Evolutionary conservation across 352 stramenopile species (phyloP).

Genomic region (Pythium grandisporangium): DNA sequence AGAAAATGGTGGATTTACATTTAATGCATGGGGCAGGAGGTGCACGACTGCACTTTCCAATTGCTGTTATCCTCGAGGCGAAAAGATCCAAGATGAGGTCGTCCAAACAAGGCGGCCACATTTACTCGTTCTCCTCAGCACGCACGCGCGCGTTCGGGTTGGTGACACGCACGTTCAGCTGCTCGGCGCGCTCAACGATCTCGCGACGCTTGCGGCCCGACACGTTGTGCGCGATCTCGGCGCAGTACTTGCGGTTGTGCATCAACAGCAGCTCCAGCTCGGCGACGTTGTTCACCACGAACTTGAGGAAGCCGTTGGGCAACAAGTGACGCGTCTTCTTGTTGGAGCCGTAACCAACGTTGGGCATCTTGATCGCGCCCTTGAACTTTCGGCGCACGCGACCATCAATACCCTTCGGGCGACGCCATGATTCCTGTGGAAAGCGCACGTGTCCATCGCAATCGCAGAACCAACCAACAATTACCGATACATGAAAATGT

Average conservation of each 20-base stretch:
- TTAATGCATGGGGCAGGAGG: constrained; percentile 12
- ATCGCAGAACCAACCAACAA: not conserved
- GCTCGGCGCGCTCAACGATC: constrained; percentile 97
- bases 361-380: constrained; percentile 96
- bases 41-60: constrained; percentile 15
- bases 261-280: constrained; percentile 96
- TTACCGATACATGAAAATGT: no score
- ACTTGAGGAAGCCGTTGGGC: constrained; percentile 99
- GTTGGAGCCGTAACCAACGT: constrained; percentile 99
- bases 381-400: constrained; percentile 99
- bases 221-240: constrained; percentile 98
- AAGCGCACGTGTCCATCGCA: constrained; percentile 1
- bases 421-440: constrained; percentile 92
- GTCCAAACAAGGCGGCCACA: constrained; percentile 8
- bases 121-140: constrained; percentile 94
- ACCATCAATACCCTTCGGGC: constrained; percentile 99
- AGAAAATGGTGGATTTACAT: constrained; percentile 25
- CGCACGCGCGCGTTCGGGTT: constrained; percentile 97
- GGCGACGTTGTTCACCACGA: constrained; percentile 97
- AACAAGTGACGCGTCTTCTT: constrained; percentile 98
- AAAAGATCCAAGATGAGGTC: constrained; percentile 16
- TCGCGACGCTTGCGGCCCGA: constrained; percentile 93
- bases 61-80: constrained; percentile 20
- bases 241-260: constrained; percentile 97
- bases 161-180: constrained; percentile 98